Base-by-base conservation (phyloP, 352 stramenopile species). In the Stramenopiles sp. region DNA sequence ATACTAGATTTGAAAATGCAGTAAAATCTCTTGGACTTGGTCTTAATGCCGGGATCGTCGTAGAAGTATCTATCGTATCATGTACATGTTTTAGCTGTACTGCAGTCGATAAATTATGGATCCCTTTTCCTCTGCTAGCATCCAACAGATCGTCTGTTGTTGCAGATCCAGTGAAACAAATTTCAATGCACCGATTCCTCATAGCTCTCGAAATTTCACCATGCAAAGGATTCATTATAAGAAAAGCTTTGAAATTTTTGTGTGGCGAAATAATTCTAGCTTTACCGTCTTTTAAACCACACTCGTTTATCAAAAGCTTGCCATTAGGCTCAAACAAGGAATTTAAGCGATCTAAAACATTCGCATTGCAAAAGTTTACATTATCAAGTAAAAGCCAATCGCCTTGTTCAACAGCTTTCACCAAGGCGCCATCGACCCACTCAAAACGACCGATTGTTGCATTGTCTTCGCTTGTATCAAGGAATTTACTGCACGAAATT, bases 371-470 rank as follows among this genome's bases (percentile, higher is more conserved):
- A 81, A 98, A 96, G 86, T 99, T 99, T 25, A 97, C 96, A 84
- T 99, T 99, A 85, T 99, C 95, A 14, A 99, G 87, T 67, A 99
- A 85, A 1, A 99, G 86, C 97, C 97, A 99, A 75, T 98, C 91
- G n/a, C 97, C 97, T 32, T 93, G 89, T 76, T 98, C 90, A 89
- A 99, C 96, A 0, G 97, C 97, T 83, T 97, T 87, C 7, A 99
- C 94, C 27, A 99, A 86, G 39, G 95, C 92, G 1, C 97, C 97
- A 86, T 99, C 96, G 22, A 98, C 91, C 97, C 97, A 99, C 78
- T 97, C 91, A 83, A 99, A 99, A 67, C 89, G 91, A 67, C 87
- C 92, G 0, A 89, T 14, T 14, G 14, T 55, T 55, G 4, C 14
- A 14, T 4, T 14, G 14, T 55, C 39, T 55, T 55, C 14, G 14